These are phyloP conservation scores for Hygrocybe coccinea DNA, from an alignment of 768 basidiomycete species.

Conservation along the genomic window DNA sequence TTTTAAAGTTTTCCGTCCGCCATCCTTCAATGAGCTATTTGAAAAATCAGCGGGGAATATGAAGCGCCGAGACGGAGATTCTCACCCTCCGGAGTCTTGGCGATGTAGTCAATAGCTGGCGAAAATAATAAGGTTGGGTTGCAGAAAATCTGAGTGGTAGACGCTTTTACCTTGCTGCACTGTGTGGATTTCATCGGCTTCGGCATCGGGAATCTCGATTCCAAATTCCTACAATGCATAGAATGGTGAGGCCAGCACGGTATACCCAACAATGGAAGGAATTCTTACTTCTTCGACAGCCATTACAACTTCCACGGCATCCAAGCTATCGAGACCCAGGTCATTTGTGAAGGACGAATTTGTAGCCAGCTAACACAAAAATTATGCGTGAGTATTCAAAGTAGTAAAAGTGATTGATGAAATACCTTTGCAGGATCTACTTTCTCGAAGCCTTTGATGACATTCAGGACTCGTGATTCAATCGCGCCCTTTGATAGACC, in stretches of 20 bases:
- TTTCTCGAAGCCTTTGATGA: constrained; percentile 87
- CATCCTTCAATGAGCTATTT: constrained; percentile 44
- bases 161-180: constrained; percentile 73
- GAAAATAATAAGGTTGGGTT: constrained; percentile 11
- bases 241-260: constrained; percentile 2
- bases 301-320: constrained; percentile 98
- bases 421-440: constrained; percentile 69
- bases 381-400: not conserved
- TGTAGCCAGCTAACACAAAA: constrained; percentile 51
- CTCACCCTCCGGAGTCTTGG: constrained; percentile 84
- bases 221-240: constrained; percentile 70
- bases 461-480: constrained; percentile 69
- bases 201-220: constrained; percentile 96
- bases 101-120: constrained; percentile 90
- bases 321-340: constrained; percentile 91
- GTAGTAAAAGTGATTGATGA: not conserved
- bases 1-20: constrained; percentile 18
- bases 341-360: constrained; percentile 70
- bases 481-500: constrained; percentile 66
- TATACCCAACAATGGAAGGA: constrained; percentile 3
- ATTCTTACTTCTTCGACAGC: constrained; percentile 82
- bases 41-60: constrained; percentile 13
- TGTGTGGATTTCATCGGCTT: constrained; percentile 91
- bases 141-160: constrained; percentile 3
- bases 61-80: not conserved